Evolutionary conservation across 2,329 filamentous ascomycete species (phyloP), one percentile per base, ranked within the genome.

Genomic region (Aspergillus eucalypticola): DNA sequence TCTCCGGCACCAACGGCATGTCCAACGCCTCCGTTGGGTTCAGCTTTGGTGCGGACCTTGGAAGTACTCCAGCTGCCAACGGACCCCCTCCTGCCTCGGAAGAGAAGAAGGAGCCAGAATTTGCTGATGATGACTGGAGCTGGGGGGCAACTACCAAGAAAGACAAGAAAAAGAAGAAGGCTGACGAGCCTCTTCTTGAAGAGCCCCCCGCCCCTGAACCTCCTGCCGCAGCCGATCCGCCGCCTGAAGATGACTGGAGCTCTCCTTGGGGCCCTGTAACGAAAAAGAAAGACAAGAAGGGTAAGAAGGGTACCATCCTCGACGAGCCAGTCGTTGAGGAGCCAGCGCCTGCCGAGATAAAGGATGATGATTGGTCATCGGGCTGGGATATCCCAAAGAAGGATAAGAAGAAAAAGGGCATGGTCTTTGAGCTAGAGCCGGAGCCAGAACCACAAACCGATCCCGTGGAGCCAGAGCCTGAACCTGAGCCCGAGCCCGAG

Each of bases 61-160:
- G 61, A 42, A 49, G 44, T 17, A 56, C 66, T 11, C 60, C 82
- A 79, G 51, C 78, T 19, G 27, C 51, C 11, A 51, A 32, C 10
- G 58, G 80, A 62, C 77, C 76, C 27, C 73, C 77, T 46, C 75
- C 80, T 62, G 78, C 83, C 15, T 11, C 23, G 19, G 74, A 73
- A 58, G 73, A 29, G 11, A 52, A 61, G 15, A 38, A 51, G 32
- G 56, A 64, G 41, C 56, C 60, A 3, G 60, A 66, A 42, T 42
- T 56, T n/a, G 58, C 56, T 15, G 62, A 66, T 69, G 74, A 73
- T 56, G 71, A 69, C 53, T 73, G 69, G 69, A 65, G 66, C 25
- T 77, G 70, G 70, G 59, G 55, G 49, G 50, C 65, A 25, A 41
- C 66, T 15, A 73, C 69, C 46, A 69, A 72, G 54, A 75, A 75